Evolutionary conservation across 257 asterid genomes (phyloP).

Genomic region (Sherardia arvensis): DNA sequence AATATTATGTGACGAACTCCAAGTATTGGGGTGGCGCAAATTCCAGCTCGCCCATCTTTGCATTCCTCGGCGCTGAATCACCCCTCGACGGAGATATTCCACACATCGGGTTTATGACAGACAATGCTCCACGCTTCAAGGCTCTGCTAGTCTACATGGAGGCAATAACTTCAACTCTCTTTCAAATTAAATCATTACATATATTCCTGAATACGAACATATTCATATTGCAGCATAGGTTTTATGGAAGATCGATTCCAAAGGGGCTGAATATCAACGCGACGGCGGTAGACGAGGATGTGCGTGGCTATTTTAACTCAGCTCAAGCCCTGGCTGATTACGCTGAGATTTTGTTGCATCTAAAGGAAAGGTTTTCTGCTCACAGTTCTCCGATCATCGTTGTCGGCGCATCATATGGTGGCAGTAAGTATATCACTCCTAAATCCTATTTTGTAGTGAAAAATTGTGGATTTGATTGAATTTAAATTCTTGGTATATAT

Average conservation of each 20-base stretch:
- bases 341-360: conserved; percentile 47
- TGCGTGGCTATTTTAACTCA: conserved; percentile 63
- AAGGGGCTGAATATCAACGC: conserved; percentile 31
- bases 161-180: too few species aligned
- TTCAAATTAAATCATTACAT: too few species aligned
- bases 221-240: conserved; percentile 66
- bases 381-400: conserved; percentile 57
- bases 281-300: conserved; percentile 29
- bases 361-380: conserved; percentile 38
- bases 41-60: neutral
- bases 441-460: too few species aligned
- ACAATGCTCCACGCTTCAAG: neutral
- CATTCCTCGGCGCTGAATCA: neutral
- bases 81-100: neutral
- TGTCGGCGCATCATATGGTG: conserved; percentile 74
- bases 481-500: too few species aligned
- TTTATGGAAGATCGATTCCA: conserved; percentile 59
- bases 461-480: too few species aligned
- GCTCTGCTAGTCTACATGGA: neutral
- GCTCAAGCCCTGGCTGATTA: conserved; percentile 85
- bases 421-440: conserved; percentile 34
- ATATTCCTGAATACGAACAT: too few species aligned
- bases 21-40: neutral
- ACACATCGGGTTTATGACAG: neutral
- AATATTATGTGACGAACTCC: neutral